Conservation (phyloP, 2,329 filamentous ascomycete species). For the Colletotrichum sp. region DNA sequence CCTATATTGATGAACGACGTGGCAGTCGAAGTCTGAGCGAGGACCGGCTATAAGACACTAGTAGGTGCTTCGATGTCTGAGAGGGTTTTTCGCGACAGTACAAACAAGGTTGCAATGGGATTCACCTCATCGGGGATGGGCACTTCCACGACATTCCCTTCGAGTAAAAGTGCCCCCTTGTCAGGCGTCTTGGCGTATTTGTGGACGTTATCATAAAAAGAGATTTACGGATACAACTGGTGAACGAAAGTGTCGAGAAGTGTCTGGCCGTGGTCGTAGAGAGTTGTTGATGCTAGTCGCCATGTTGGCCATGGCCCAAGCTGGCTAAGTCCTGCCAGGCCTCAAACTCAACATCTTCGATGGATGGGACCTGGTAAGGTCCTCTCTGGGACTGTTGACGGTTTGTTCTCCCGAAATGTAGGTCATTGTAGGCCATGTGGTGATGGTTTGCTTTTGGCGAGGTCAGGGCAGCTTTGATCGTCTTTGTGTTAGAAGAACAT, state of each 20-base stretch:
- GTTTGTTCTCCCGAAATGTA: background rate
- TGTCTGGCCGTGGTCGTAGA: background rate
- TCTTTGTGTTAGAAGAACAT: background rate
- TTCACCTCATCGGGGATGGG: background rate
- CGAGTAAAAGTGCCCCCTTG: background rate
- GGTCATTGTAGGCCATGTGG: background rate
- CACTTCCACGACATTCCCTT: background rate
- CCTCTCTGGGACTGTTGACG: background rate
- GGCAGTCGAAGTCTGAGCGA: background rate
- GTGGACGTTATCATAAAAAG: background rate
- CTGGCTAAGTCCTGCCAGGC: background rate
- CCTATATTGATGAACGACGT: background rate
- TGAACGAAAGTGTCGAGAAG: background rate
- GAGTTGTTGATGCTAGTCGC: background rate
- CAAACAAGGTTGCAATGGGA: background rate
- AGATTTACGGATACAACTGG: background rate
- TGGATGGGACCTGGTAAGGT: background rate
- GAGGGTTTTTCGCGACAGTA: background rate
- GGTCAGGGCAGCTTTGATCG: background rate
- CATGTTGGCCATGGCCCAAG: conserved; percentile 7
- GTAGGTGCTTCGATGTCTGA: background rate
- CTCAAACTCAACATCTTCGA: background rate
- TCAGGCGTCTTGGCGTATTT: background rate
- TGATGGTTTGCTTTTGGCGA: background rate
- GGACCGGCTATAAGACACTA: background rate